Evolutionary conservation across 2,329 filamentous ascomycete genomes (phyloP), one percentile per base, ranked within the genome.

Genomic region (Fusarium sp.): DNA sequence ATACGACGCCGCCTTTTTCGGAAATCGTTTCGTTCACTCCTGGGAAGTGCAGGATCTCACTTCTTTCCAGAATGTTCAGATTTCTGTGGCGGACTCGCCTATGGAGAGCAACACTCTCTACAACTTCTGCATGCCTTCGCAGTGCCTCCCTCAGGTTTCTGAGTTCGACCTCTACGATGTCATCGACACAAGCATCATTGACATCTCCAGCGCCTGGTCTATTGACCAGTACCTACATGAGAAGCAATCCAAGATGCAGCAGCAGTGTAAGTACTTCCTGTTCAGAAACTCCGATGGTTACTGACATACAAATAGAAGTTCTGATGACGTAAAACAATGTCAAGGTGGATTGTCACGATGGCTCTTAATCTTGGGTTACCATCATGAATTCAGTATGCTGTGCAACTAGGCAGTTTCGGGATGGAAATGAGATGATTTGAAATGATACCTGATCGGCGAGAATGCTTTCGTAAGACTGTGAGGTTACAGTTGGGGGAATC

Each of bases 1-100:
- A 2, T 75, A 72, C 19, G 70, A 64, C 28, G n/a, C 28, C 30
- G 28, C 28, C 13, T 65, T 65, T 25, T 65, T 65, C 40, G 32
- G 38, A 40, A 37, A 28, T 30, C 53, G 38, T 12, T 50, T 28
- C 33, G 42, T 65, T 28, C 61, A 67, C 32, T 37, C 60, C 15
- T 64, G 64, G 64, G 50, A 67, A 30, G 60, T 57, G 18, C 15
- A 46, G 11, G 44, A 47, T 15, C 60, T 67, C n/a, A 13, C 37
- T 32, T 28, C 18, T 10, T 46, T 67, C 25, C 46, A 52, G 44
- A 28, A 47, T 38, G 37, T 67, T 28, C 46, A 49, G 52, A 67
- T 67, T 8, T 44, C 40, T 30, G 47, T 67, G 28, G 52, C 46
- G 23, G 42, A 56, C 30, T 23, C 47, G 21, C 50, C n/a, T 15